A percentile compares a stretch with the other conserved stretches of the same genome.
These are phyloP conservation scores for Didymella exigua DNA, from an alignment of 2,329 filamentous ascomycete genomes.

Conservation along the genomic window DNA sequence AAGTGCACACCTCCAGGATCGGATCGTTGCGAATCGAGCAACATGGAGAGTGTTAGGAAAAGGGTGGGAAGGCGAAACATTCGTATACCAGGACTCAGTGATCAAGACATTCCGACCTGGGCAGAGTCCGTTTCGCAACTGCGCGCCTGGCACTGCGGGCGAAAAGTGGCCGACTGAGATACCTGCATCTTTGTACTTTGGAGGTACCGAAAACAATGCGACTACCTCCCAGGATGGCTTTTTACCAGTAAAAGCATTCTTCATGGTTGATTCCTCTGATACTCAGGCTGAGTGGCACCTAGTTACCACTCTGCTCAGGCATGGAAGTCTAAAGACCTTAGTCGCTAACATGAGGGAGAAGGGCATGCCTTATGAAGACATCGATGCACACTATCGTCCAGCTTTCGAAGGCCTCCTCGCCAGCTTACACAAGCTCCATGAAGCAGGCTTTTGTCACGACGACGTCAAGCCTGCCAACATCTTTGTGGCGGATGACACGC, in stretches of 20 bases:
- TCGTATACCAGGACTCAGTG: slow-evolving; percentile 25
- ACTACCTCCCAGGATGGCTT: slow-evolving; percentile 15
- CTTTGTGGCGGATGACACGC: slow-evolving; percentile 27
- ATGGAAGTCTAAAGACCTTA: slow-evolving; percentile 22
- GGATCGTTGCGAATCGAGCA: slow-evolving; percentile 26
- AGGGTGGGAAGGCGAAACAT: slow-evolving; percentile 36
- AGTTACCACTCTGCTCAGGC: slow-evolving; percentile 23
- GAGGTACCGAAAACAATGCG: slow-evolving; percentile 5
- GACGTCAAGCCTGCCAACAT: slow-evolving; percentile 48
- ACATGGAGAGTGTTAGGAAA: slow-evolving; percentile 28
- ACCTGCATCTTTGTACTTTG: slow-evolving; percentile 32
- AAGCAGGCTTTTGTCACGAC: slow-evolving; percentile 45
- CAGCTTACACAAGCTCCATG: slow-evolving; percentile 34
- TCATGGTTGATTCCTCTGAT: slow-evolving; percentile 21
- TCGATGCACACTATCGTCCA: slow-evolving; percentile 39
- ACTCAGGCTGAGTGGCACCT: slow-evolving; percentile 28
- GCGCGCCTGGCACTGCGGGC: slow-evolving; percentile 14
- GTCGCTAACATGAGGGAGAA: slow-evolving; percentile 6
- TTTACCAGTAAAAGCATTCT: slow-evolving; percentile 26
- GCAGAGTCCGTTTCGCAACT: slow-evolving; percentile 35
- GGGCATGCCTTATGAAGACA: slow-evolving; percentile 7
- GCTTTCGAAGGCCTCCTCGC: slow-evolving; percentile 35
- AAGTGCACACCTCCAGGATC: slow-evolving; percentile 18
- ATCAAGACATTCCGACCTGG: slow-evolving; percentile 37
- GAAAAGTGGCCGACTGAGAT: slow-evolving; percentile 37